Conservation (phyloP, 176 grass and related monocot genomes). For the Raddia distichophylla region DNA sequence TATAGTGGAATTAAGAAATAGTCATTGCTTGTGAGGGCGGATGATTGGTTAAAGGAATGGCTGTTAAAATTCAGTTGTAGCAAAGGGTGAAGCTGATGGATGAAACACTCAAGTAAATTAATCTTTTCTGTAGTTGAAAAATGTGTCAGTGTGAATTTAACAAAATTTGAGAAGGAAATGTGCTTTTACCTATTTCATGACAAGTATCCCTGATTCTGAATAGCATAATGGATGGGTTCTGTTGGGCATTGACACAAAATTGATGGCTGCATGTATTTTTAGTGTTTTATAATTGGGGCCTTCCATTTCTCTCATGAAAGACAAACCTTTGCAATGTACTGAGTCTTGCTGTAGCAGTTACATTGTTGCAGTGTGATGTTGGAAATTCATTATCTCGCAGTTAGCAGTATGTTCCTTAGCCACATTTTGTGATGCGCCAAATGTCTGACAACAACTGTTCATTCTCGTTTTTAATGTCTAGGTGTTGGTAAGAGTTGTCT, state of each 20-base stretch:
- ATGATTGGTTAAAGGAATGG: neutral
- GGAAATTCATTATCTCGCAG: neutral
- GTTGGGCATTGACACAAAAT: neutral
- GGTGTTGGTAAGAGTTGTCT: constrained; percentile 99
- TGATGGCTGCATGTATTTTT: neutral
- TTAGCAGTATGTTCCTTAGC: neutral
- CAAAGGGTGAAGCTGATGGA: constrained; percentile 13
- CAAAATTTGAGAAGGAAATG: neutral
- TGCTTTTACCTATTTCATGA: neutral
- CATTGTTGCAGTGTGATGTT: neutral
- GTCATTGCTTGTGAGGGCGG: neutral
- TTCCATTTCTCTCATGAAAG: neutral
- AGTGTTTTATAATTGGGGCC: neutral
- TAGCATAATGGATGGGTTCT: neutral
- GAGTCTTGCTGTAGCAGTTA: neutral
- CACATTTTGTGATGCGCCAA: neutral
- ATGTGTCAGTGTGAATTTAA: neutral
- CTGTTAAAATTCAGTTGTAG: neutral
- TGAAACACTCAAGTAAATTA: neutral
- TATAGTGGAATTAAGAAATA: neutral
- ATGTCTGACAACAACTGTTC: constrained; percentile 10
- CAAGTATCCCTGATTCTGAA: neutral
- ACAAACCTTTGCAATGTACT: neutral
- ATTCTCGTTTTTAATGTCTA: constrained; percentile 38
- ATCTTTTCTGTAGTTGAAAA: neutral